Evolutionary conservation across 495 filamentous ascomycete species (phyloP).

Genomic region (Hypomontagnella submonticulosa): DNA sequence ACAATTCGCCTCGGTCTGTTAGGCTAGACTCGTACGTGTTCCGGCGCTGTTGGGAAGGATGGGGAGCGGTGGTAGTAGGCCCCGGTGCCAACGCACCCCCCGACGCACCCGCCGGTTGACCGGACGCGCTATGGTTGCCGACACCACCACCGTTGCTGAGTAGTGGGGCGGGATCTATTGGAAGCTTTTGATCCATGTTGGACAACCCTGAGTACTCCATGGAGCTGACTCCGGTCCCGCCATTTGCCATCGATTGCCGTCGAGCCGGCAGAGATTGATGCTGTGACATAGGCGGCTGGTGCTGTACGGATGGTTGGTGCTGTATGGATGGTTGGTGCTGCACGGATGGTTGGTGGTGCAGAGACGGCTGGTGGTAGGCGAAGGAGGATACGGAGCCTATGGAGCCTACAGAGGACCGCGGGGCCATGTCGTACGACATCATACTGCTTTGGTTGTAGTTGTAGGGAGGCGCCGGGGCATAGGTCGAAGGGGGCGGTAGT

Average conservation of each 20-base stretch:
- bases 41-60: constrained; percentile 6
- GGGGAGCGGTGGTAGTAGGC: not conserved
- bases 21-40: constrained; percentile 2
- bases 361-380: not conserved
- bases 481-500: constrained; percentile 20
- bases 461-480: constrained; percentile 5
- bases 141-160: constrained; percentile 21
- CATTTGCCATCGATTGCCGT: constrained; percentile 18
- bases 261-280: not conserved
- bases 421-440: constrained; percentile 4
- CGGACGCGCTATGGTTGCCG: constrained; percentile 11
- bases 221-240: constrained; percentile 2
- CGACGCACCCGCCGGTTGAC: constrained; percentile 2
- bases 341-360: too few relatives aligned
- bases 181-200: not conserved
- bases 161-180: constrained; percentile 12
- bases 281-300: too few relatives aligned
- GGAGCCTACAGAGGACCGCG: not conserved
- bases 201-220: constrained; percentile 15
- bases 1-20: too few relatives aligned
- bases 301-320: too few relatives aligned
- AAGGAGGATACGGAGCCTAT: not conserved
- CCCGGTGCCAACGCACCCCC: constrained; percentile 3
- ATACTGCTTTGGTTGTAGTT: constrained; percentile 9
- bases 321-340: too few relatives aligned